Evolutionary conservation across 2,329 filamentous ascomycete genomes (phyloP).

Genomic region (Epichloe aotearoae): DNA sequence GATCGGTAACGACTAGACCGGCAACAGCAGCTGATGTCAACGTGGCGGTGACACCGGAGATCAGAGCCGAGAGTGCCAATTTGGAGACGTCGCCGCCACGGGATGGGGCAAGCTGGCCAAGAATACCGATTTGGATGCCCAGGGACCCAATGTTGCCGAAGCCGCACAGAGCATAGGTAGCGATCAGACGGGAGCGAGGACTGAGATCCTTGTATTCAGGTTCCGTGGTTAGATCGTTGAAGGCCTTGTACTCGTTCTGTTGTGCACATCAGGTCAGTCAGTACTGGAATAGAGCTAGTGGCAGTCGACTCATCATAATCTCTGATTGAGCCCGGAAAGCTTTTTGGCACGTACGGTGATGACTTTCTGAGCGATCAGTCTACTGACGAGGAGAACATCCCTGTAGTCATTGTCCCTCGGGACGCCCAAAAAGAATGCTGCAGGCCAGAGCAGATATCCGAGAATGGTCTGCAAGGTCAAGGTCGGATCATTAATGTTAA

Average conservation of each 20-base stretch:
- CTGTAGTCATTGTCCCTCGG: conserved; percentile 45
- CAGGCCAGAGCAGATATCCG: conserved; percentile 64
- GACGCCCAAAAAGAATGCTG: conserved; percentile 71
- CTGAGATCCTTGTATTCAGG: conserved; percentile 50
- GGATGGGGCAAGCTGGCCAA: conserved; percentile 65
- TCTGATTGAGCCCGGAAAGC: too few species aligned
- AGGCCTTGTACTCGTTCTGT: conserved; percentile 68
- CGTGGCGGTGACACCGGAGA: conserved; percentile 67
- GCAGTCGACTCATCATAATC: too few species aligned
- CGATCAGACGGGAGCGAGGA: conserved; percentile 63
- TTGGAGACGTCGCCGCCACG: conserved; percentile 62
- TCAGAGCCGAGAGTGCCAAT: conserved; percentile 62
- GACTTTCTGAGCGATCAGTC: conserved; percentile 75
- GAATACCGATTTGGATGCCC: conserved; percentile 79
- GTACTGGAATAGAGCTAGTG: too few species aligned
- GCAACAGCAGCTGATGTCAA: conserved; percentile 67
- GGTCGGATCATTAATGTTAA: conserved; percentile 56
- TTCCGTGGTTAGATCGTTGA: conserved; percentile 40
- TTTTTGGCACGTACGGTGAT: conserved; percentile 41
- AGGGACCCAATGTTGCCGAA: conserved; percentile 81
- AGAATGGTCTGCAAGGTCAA: conserved; percentile 62
- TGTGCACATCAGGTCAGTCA: too few species aligned
- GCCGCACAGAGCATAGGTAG: conserved; percentile 72
- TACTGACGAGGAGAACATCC: conserved; percentile 57
- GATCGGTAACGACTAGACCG: conserved; percentile 55